Evolutionary conservation across 2,329 filamentous ascomycete genomes (phyloP), one percentile per base, ranked within the genome.

Genomic region (Ophiostoma angusticollis): DNA sequence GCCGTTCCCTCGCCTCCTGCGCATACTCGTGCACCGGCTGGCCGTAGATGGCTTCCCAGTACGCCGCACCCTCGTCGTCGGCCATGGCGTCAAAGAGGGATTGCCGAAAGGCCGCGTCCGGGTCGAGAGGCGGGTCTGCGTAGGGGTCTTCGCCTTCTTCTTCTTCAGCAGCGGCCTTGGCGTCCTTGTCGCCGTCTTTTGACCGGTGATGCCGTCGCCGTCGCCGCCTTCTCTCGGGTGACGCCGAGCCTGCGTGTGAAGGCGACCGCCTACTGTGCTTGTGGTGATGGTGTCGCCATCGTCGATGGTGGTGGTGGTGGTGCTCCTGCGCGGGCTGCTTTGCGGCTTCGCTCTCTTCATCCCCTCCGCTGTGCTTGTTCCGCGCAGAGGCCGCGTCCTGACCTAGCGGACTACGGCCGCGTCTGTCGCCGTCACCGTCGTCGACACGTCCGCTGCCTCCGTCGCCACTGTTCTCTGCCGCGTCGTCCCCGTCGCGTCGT

Each of bases 61-160:
- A 98, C 7, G 78, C 74, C 2, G 91, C 91, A 33, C 89, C 91
- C 61, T 98, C 91, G 54, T 96, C 89, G 58, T 98, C 91, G 27
- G 86, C 89, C 59, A 98, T 80, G 23, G 91, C 91, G 58, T 98
- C 91, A 61, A 96, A 96, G 5, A 98, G 77, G 1, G 86, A 94
- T 58, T 93, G 84, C 22, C 84, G 79, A 57, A 98, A 98, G 1
- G 89, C 85, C 0, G 71, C 66, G 29, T 85, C 78, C 0, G 84
- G 70, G 49, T 81, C 74, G 13, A 83, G 63, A 1, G 63, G 56
- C 2, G 60, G 58, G 3, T 59, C 57, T 0, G 63, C 62, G 48
- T 64, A 58, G 0, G 68, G 67, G 43, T 73, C 64, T 0, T 48
- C 40, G 2, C 28, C 37, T 25, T 44, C 39, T 19, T 13, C 11